A percentile compares a stretch with the other conserved stretches of the same genome.
phyloP scores from a whole-genome alignment of 1,284 basidiomycete species.

The Puccinia triticina region DNA sequence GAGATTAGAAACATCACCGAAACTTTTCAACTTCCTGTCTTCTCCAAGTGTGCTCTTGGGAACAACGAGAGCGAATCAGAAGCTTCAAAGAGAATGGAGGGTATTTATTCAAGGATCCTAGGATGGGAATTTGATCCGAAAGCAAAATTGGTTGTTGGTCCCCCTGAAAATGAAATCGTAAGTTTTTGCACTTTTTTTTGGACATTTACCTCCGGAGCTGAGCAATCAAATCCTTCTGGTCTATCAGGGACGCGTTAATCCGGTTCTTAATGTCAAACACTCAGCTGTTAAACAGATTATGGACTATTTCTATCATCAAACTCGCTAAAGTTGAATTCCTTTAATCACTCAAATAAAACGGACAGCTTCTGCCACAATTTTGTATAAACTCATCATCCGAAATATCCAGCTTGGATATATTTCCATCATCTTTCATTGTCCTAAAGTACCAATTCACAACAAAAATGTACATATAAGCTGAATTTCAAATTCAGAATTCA shows the following conservation, averaged over 20 bases:
- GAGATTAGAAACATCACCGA: neutral
- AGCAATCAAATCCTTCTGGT: neutral
- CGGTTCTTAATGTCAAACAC: slow-evolving; percentile 19
- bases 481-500: too few relatives aligned
- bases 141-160: slow-evolving; percentile 16
- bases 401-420: too few relatives aligned
- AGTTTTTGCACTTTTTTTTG: neutral
- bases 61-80: neutral
- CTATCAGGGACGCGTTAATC: neutral
- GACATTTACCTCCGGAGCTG: neutral
- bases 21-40: neutral
- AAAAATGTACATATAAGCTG: too few relatives aligned
- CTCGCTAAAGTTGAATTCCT: too few relatives aligned
- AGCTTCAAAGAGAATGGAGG: slow-evolving; percentile 15
- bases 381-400: too few relatives aligned
- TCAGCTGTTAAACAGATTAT: slow-evolving; percentile 14
- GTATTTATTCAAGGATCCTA: slow-evolving; percentile 13
- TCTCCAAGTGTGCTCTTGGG: neutral
- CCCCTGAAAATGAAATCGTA: slow-evolving; percentile 9
- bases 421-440: too few relatives aligned
- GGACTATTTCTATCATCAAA: slow-evolving; percentile 32
- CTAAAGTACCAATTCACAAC: too few relatives aligned
- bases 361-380: too few relatives aligned
- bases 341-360: too few relatives aligned
- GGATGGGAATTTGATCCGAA: neutral